Percentiles rank a stretch among this genome's conserved stretches.
Evolutionary conservation across 495 filamentous ascomycete species (phyloP).

Genomic region (Tuber microsphaerosporum): DNA sequence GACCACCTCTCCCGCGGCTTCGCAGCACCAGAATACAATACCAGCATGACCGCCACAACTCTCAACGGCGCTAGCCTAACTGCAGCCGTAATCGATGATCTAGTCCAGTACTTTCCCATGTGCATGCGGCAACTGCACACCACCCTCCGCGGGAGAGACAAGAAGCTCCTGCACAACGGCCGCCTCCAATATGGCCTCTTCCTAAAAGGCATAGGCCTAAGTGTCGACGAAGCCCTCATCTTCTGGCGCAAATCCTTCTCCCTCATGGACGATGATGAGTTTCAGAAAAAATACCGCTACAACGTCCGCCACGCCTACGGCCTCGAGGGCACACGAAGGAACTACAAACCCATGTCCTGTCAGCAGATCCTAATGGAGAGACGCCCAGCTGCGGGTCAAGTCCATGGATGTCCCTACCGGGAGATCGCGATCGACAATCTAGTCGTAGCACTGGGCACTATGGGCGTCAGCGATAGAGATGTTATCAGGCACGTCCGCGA

Average conservation of each 20-base stretch:
- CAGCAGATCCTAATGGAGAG: constrained; percentile 88
- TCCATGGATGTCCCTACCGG: constrained; percentile 91
- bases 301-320: constrained; percentile 92
- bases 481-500: constrained; percentile 74
- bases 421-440: constrained; percentile 87
- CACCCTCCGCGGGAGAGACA: constrained; percentile 64
- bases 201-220: constrained; percentile 91
- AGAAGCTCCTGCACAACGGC: constrained; percentile 86
- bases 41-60: constrained; percentile 50
- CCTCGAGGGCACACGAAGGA: constrained; percentile 79
- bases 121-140: constrained; percentile 91
- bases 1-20: constrained; percentile 89
- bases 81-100: constrained; percentile 69
- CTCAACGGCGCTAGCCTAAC: constrained; percentile 63
- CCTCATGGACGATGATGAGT: constrained; percentile 77
- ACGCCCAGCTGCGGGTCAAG: constrained; percentile 72
- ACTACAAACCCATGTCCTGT: constrained; percentile 85
- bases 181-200: constrained; percentile 95
- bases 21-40: constrained; percentile 75
- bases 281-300: constrained; percentile 94
- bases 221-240: constrained; percentile 79
- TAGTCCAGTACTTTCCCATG: constrained; percentile 80
- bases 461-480: constrained; percentile 69
- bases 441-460: constrained; percentile 59
- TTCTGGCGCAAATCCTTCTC: constrained; percentile 89